Evolutionary conservation across 768 basidiomycete genomes (phyloP).

Genomic region (Melanogaster broomeanus): DNA sequence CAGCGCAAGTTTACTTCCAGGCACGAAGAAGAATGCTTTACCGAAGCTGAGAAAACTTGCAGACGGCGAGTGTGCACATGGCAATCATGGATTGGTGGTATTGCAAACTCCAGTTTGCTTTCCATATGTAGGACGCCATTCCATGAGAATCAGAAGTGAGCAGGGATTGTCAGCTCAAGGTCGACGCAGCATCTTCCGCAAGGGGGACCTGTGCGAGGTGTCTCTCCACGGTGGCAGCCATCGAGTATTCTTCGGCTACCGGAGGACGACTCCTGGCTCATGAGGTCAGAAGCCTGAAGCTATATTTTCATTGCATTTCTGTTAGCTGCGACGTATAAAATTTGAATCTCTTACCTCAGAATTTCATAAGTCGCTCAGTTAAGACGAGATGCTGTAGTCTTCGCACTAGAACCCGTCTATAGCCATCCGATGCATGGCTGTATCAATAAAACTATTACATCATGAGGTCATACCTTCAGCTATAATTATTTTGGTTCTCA

Average conservation of each 20-base stretch:
- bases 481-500: slow-evolving; percentile 38
- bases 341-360: too few relatives aligned
- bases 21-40: slow-evolving; percentile 15
- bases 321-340: not conserved
- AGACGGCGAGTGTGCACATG: slow-evolving; percentile 35
- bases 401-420: slow-evolving; percentile 42
- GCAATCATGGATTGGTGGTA: slow-evolving; percentile 65
- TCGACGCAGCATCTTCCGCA: slow-evolving; percentile 55
- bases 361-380: slow-evolving; percentile 45
- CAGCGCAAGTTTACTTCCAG: not conserved
- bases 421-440: slow-evolving; percentile 48
- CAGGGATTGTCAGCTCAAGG: not conserved
- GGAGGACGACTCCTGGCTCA: too few relatives aligned
- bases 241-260: slow-evolving; percentile 61
- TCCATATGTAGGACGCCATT: slow-evolving; percentile 66
- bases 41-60: slow-evolving; percentile 37
- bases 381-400: slow-evolving; percentile 40
- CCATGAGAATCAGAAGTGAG: slow-evolving; percentile 28
- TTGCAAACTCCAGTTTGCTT: slow-evolving; percentile 55
- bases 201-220: slow-evolving; percentile 66
- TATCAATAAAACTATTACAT: slow-evolving; percentile 46
- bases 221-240: slow-evolving; percentile 55
- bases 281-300: too few relatives aligned
- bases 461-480: slow-evolving; percentile 45
- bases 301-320: slow-evolving; percentile 10